A percentile compares a stretch with the other conserved stretches of the same genome.
Conservation (phyloP, 305 asterid genomes). For the Solanum aculeatissimum region DNA sequence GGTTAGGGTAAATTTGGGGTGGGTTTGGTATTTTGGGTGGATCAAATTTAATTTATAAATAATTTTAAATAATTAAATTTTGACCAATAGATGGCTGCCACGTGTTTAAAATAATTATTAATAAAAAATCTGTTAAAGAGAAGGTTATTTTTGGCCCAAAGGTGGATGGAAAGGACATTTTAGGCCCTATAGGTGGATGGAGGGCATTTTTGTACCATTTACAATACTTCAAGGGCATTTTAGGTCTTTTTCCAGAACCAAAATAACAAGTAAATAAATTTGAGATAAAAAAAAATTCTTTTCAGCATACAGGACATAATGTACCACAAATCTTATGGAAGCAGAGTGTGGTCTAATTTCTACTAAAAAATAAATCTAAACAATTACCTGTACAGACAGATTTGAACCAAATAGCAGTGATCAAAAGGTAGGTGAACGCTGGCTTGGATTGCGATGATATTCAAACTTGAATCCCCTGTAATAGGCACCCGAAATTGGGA, state of each 20-base stretch:
- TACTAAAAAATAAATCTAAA: background rate
- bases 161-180: too few species aligned
- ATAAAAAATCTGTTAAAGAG: too few species aligned
- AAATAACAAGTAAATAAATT: background rate
- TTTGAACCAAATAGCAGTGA: conserved; percentile 72
- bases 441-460: conserved; percentile 78
- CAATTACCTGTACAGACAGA: conserved; percentile 69
- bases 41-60: too few species aligned
- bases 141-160: too few species aligned
- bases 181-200: too few species aligned
- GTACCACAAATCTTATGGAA: background rate
- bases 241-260: background rate
- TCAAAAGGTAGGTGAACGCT: conserved; percentile 78
- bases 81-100: too few species aligned
- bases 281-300: background rate
- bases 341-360: background rate
- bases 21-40: too few species aligned
- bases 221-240: too few species aligned
- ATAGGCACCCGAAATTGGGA: conserved; percentile 3
- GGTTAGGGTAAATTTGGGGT: too few species aligned
- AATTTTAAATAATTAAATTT: too few species aligned
- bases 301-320: background rate
- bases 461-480: conserved; percentile 62
- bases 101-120: too few species aligned
- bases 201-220: too few species aligned